phyloP scores from a whole-genome alignment of 2,329 filamentous ascomycete species.

The Podosphaera fusca region DNA sequence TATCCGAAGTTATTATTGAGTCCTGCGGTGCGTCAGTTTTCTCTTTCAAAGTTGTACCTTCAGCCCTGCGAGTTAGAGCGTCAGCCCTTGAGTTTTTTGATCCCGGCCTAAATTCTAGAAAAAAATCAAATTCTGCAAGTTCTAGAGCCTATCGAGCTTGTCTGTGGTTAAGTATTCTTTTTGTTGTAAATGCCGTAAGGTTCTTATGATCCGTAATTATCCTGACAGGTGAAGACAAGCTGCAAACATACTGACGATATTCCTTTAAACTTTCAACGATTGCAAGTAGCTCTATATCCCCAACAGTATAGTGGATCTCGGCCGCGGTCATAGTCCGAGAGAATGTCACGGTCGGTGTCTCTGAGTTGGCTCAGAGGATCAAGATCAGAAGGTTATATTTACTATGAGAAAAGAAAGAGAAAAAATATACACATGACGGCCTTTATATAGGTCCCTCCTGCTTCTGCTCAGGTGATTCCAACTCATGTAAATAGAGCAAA shows the following conservation, averaged over 20 bases:
- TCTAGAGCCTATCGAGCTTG: background rate
- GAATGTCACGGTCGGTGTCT: no score
- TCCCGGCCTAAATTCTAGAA: background rate
- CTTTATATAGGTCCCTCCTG: no score
- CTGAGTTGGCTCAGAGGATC: no score
- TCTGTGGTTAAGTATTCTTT: background rate
- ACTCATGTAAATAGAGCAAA: no score
- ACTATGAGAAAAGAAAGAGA: no score
- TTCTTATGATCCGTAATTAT: background rate
- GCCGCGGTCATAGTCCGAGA: background rate
- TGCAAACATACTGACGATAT: background rate
- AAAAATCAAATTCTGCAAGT: background rate
- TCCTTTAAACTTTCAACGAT: background rate
- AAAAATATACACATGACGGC: no score
- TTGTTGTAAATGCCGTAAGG: background rate
- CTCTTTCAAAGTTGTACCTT: background rate
- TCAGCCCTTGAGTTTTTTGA: background rate
- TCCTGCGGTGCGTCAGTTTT: background rate
- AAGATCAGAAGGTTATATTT: no score
- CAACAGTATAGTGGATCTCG: background rate
- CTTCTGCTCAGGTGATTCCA: no score
- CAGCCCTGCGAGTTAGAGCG: background rate
- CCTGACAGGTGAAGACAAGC: background rate
- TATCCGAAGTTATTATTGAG: background rate
- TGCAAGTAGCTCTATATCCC: background rate